Base-by-base conservation (phyloP, 2,329 filamentous ascomycete species). In the Elsinoe necatrix region DNA sequence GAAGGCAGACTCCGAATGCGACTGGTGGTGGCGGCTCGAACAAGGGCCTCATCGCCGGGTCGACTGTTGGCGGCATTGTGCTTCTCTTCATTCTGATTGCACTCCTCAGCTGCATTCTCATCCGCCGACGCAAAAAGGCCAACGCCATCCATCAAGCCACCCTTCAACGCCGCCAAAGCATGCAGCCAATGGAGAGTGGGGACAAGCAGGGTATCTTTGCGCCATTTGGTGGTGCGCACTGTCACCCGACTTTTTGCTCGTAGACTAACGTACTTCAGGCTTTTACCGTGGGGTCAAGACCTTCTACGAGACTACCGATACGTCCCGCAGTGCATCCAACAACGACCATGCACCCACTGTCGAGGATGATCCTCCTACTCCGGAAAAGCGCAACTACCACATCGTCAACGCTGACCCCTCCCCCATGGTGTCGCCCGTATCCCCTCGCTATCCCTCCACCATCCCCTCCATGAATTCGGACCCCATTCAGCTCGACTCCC, bases 351-450 rank as follows among this genome's bases (percentile, higher is more conserved):
- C 16, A 21, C 25, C 48, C 16, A 12, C 16, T n/a, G 8, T 16
- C 48, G 20, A 35, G n/a, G 41, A 23, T n/a, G 34, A 39, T 34
- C 48, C 48, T 12, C 29, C 39, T 6, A 52, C 48, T 34, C 48
- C 48, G 18, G 16, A 35, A n/a, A 25, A 25, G 18, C 48, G 31
- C 48, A 47, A 21, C 12, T 56, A 56, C 41, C 54, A 31, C 41
- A 39, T 56, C 39, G 54, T 56, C 23, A 56, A 56, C 54, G 39
- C 54, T 23, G 54, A 56, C n/a, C 48, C 48, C 4, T 34, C 54
- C 1, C 35, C 52, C 7, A 20, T 34, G 8, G 23, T 21, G 8
- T 31, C 52, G 3, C 52, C 35, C 3, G 31, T n/a, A 27, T 31
- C 39, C 12, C 52, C 37, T 7, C 18, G 16, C 20, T 34, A 47